phyloP scores from a whole-genome alignment of 768 basidiomycete species.

The Calvatia gigantea region DNA sequence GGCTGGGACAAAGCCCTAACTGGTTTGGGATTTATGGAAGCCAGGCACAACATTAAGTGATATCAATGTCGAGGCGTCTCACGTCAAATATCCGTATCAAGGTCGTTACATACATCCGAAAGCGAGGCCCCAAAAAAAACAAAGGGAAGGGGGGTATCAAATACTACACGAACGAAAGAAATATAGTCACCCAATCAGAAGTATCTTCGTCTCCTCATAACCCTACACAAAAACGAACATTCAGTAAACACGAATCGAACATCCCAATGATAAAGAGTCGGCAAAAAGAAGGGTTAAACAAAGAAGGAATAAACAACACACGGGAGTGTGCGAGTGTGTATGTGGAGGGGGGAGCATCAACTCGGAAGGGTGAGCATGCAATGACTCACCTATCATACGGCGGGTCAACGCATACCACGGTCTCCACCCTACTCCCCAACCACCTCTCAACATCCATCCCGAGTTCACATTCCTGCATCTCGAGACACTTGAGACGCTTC shows the following conservation, averaged over 20 bases:
- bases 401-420: constrained; percentile 61
- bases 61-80: too few relatives aligned
- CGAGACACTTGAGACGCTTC: constrained; percentile 54
- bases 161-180: background rate
- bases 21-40: too few relatives aligned
- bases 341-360: background rate
- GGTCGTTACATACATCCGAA: too few relatives aligned
- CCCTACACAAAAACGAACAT: background rate
- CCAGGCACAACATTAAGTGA: too few relatives aligned
- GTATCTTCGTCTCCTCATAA: constrained; percentile 1
- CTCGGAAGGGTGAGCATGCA: constrained; percentile 7
- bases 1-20: too few relatives aligned
- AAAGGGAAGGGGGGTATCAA: background rate
- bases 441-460: constrained; percentile 70
- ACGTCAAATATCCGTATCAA: too few relatives aligned
- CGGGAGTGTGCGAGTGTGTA: background rate
- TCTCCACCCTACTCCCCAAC: constrained; percentile 58
- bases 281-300: too few relatives aligned
- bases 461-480: constrained; percentile 53
- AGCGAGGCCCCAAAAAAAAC: too few relatives aligned
- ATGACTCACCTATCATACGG: constrained; percentile 41
- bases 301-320: background rate
- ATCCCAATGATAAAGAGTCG: too few relatives aligned
- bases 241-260: too few relatives aligned
- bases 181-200: background rate